These are phyloP conservation scores for Calycina marina DNA, from an alignment of 2,329 filamentous ascomycete genomes.

Conservation along the genomic window DNA sequence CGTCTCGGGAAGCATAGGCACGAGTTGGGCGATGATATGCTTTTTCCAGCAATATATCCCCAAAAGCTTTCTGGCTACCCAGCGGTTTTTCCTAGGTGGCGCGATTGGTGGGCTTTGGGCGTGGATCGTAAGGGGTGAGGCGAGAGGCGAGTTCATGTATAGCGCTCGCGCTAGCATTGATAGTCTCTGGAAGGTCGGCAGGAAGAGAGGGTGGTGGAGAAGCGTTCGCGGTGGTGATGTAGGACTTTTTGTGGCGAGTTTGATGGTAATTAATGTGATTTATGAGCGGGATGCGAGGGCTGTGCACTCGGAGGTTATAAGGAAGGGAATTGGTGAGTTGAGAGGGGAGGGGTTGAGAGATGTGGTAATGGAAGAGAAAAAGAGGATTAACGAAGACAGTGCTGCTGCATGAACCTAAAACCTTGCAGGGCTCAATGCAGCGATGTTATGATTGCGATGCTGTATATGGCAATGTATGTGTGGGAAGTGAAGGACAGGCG, in stretches of 20 bases:
- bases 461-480: no score
- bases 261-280: conserved; percentile 64
- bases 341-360: conserved; percentile 23
- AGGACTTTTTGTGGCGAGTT: conserved; percentile 62
- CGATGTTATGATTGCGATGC: no score
- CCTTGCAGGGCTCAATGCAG: no score
- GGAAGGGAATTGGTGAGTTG: conserved; percentile 15
- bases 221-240: conserved; percentile 74
- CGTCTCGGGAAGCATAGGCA: conserved; percentile 69
- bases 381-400: no score
- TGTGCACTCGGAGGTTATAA: conserved; percentile 14
- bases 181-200: conserved; percentile 82
- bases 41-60: conserved; percentile 74
- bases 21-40: conserved; percentile 79
- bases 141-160: conserved; percentile 62
- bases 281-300: conserved; percentile 20
- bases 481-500: no score
- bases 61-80: conserved; percentile 57
- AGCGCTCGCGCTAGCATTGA: conserved; percentile 66
- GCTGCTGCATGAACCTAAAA: no score
- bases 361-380: conserved; percentile 13
- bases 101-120: conserved; percentile 78
- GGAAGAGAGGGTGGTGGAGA: conserved; percentile 78
- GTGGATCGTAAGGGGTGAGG: conserved; percentile 52
- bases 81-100: conserved; percentile 82